Evolutionary conservation across 2,329 filamentous ascomycete genomes (phyloP).

Genomic region (Ophiocordyceps camponoti-rufipedis): DNA sequence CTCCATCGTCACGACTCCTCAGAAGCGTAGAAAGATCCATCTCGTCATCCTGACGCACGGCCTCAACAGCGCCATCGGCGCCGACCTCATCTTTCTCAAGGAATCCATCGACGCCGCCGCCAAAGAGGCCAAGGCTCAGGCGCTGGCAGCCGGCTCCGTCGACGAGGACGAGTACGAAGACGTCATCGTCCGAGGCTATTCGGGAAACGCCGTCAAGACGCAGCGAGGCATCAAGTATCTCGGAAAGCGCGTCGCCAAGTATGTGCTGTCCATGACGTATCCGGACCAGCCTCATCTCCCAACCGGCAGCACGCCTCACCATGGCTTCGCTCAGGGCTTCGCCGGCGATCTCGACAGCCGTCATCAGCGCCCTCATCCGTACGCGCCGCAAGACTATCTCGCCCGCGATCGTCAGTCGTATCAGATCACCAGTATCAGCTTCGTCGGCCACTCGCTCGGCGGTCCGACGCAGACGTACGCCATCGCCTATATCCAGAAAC

Average conservation of each 20-base stretch:
- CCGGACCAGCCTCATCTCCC: conserved; percentile 84
- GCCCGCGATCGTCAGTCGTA: conserved; percentile 35
- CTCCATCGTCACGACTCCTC: conserved; percentile 32
- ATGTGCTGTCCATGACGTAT: conserved; percentile 76
- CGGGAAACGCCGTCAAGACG: conserved; percentile 76
- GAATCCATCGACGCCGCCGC: conserved; percentile 85
- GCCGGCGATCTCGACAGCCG: conserved; percentile 11
- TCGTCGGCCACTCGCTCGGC: conserved; percentile 80
- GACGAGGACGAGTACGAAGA: conserved; percentile 59
- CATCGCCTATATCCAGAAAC: conserved; percentile 90
- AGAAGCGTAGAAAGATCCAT: conserved; percentile 63
- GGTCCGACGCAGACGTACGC: conserved; percentile 86
- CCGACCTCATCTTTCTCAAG: conserved; percentile 93
- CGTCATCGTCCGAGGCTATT: conserved; percentile 77
- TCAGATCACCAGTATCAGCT: conserved; percentile 84
- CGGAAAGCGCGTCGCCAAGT: conserved; percentile 83
- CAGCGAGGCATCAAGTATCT: conserved; percentile 95
- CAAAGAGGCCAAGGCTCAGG: conserved; percentile 42
- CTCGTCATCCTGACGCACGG: conserved; percentile 88
- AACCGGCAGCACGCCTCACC: conserved; percentile 28
- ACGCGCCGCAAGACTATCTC: not conserved
- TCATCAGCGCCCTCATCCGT: conserved; percentile 18
- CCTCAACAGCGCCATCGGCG: conserved; percentile 83
- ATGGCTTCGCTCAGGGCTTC: conserved; percentile 19
- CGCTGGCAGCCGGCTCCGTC: conserved; percentile 9